These are phyloP conservation scores for Escallonia herrerae DNA, from an alignment of 129 eudicot species.

Conservation along the genomic window DNA sequence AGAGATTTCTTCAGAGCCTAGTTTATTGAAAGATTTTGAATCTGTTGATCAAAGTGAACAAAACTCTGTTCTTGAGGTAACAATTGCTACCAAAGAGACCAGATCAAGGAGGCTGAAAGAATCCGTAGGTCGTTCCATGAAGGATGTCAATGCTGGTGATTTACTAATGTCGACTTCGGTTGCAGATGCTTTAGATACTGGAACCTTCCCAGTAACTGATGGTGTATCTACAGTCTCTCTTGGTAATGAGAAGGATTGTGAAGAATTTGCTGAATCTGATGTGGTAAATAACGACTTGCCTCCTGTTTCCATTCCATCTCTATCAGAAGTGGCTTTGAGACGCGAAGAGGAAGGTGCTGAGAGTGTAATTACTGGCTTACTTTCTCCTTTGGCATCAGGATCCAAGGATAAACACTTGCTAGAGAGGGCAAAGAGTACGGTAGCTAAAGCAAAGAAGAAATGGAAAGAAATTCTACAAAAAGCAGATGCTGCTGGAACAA, in stretches of 20 bases:
- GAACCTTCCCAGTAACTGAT: conserved; percentile 14
- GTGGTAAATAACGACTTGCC: conserved; percentile 19
- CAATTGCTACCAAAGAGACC: conserved; percentile 5
- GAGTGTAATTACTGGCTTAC: conserved; percentile 17
- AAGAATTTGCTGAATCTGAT: conserved; percentile 20
- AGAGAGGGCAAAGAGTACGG: conserved; percentile 35
- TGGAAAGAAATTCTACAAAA: conserved; percentile 52
- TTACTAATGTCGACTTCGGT: conserved; percentile 12
- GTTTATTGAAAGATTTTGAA: conserved; percentile 17
- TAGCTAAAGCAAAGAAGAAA: conserved; percentile 45
- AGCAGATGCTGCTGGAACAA: conserved; percentile 76
- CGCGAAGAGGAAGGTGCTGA: conserved; percentile 32
- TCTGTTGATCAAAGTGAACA: conserved; percentile 19
- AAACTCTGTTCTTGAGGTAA: conserved; percentile 10
- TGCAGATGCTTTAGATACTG: conserved; percentile 12
- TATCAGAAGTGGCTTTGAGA: conserved; percentile 17
- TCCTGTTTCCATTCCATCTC: conserved; percentile 26
- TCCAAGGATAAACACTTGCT: conserved; percentile 23
- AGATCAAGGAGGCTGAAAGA: conserved; percentile 15
- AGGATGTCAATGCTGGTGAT: conserved; percentile 14
- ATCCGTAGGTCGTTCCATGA: neutral
- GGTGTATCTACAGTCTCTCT: neutral
- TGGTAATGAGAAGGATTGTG: conserved; percentile 18
- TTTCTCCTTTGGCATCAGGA: conserved; percentile 24
- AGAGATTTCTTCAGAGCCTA: conserved; percentile 16